Evolutionary conservation across 169 alveolate genomes (phyloP), one percentile per base, ranked within the genome.

Genomic region (Haemoproteus tartakovskyi): DNA sequence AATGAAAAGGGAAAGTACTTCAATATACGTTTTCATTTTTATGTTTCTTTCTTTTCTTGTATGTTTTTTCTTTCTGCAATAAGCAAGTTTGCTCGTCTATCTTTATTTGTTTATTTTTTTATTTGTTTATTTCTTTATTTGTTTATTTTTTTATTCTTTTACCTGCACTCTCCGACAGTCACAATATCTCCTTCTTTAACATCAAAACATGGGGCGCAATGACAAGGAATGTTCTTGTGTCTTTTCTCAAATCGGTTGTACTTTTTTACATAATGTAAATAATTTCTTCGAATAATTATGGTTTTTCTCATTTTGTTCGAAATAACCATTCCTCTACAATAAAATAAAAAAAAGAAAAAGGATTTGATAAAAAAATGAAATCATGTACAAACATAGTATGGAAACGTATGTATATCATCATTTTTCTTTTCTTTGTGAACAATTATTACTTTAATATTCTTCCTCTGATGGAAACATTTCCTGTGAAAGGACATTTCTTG

Each of bases 401-500:
- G 1, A 40, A 0, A 26, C 14, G 1, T 26, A 60, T 60, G 27
- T 1, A 1, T n/a, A 11, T 22, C 56, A 59, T 22, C 14, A 40
- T 33, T 59, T 36, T 26, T 40, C 0, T 14, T 36, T 40, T 29
- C 43, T 38, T 67, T 27, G 59, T 26, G 30, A 19, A 12, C 4
- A 37, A n/a, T 9, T 64, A 82, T 36, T 79, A 92, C 94, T 95
- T 96, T 85, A 95, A 82, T 83, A 98, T 94, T 79, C 98, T 94
- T 38, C 99, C 99, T 87, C 99, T 94, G 87, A 98, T 96, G 70
- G 97, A 87, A 24, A 97, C 98, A 87, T 95, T 92, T 52, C 99
- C 99, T 30, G 99, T 98, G 95, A 98, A 98, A 52, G 99, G 99
- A 94, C 99, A 98, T 89, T 98, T 98, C 92, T 96, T 97, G 92